Evolutionary conservation across 148 eudicot species (phyloP), one percentile per base, ranked within the genome.

Genomic region (Cornus kousa): DNA sequence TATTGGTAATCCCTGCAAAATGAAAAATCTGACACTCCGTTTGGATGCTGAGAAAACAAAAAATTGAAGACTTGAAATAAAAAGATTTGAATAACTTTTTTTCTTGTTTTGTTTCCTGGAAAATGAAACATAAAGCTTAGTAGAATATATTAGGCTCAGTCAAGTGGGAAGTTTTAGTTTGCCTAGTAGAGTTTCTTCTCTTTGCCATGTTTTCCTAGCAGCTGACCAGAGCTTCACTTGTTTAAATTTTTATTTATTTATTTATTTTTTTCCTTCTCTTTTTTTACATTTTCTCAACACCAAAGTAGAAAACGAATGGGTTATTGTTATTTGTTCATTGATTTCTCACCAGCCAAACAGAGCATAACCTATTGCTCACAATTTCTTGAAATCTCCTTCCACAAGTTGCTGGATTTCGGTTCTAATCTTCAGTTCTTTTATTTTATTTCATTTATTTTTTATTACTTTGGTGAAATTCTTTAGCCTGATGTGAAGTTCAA

Each of bases 401-500:
- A 67, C 17, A 2, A 17, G 4, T 69, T 22, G 1, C 22, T 9
- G 43, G 7, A 70, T 16, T 16, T 16, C 17, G 3, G 1, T 53
- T 53, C 17, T 12, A 53, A 53, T 6, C 59, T 53, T 53, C 59
- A 53, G 59, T 53, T 53, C 4, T 53, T 48, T 48, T n/a, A n/a
- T 48, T 48, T 48, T 48, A 2, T 1, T 53, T 53, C 0, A n/a
- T n/a, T 9, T 12, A 50, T 10, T 50, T 50, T 50, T 12, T 10
- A 2, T 50, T 53, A 13, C 12, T 43, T 60, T 9, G 33, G 35
- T 33, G 31, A 46, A 75, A 72, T 80, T 75, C 78, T 74, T 31
- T 67, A 93, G 97, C 93, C 92, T 74, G 84, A 74, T 70, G 69
- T 80, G 43, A 76, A 81, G 43, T 91, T 86, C 71, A 82, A 85